phyloP scores from a whole-genome alignment of 768 basidiomycete species.

The Termitomyces sp. region DNA sequence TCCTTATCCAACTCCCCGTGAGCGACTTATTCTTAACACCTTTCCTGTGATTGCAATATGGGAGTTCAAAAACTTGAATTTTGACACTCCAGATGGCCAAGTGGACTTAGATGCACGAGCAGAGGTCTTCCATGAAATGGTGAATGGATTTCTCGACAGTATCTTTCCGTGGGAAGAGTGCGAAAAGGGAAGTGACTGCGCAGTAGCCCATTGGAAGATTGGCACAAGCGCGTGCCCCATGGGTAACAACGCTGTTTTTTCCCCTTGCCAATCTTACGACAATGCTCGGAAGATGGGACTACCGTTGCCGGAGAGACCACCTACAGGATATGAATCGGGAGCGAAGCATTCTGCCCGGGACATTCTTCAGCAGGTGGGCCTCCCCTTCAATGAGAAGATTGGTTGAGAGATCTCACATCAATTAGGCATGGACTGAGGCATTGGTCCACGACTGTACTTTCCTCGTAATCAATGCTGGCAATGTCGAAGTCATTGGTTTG shows the following conservation, averaged over 20 bases:
- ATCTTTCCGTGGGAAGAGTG: slow-evolving; percentile 5
- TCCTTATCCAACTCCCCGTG: neutral
- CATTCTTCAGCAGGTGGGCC: slow-evolving; percentile 5
- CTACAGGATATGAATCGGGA: neutral
- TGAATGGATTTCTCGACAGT: neutral
- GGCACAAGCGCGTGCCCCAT: neutral
- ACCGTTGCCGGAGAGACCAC: neutral
- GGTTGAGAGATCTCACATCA: neutral
- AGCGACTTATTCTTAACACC: neutral
- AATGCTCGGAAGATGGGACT: neutral
- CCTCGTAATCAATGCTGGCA: neutral
- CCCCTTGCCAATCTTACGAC: neutral
- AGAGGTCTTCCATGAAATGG: neutral
- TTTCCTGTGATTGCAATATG: slow-evolving; percentile 2
- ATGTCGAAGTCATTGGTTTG: slow-evolving; percentile 1
- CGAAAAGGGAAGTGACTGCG: neutral
- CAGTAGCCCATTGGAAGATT: neutral
- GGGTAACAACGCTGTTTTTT: neutral
- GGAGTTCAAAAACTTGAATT: slow-evolving; percentile 5
- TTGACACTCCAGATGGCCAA: neutral
- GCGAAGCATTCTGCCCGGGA: neutral
- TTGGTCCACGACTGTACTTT: neutral
- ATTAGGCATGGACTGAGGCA: slow-evolving; percentile 6
- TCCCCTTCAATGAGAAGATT: neutral
- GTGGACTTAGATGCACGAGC: neutral